phyloP scores from a whole-genome alignment of 148 eudicot genomes.

The Vaccinium darrowii region DNA sequence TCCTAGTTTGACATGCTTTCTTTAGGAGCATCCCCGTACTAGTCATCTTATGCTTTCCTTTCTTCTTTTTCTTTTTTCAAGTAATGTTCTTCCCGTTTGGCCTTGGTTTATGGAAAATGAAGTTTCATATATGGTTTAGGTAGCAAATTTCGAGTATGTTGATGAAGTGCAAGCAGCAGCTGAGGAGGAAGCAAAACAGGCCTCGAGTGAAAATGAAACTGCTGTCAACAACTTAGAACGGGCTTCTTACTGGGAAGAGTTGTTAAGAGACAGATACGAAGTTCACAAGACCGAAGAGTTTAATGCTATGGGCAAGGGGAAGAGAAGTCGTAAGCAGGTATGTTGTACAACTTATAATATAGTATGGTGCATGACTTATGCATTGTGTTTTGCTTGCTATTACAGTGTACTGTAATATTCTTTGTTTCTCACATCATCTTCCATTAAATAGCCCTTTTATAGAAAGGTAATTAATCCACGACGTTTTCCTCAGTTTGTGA shows the following conservation, averaged over 20 bases:
- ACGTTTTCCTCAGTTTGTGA: not conserved
- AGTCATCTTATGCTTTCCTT: not conserved
- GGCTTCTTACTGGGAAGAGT: constrained; percentile 81
- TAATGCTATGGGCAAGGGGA: constrained; percentile 89
- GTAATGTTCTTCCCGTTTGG: not conserved
- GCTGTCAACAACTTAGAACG: constrained; percentile 56
- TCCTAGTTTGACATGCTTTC: too few species aligned
- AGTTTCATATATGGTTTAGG: constrained; percentile 40
- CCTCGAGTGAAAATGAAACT: constrained; percentile 49
- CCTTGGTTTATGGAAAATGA: constrained; percentile 12
- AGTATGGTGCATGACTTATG: not conserved
- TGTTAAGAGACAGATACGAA: constrained; percentile 73
- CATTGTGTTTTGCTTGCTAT: constrained; percentile 2
- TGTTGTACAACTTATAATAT: not conserved
- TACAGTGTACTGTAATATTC: not conserved
- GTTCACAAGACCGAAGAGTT: constrained; percentile 84
- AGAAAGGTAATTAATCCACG: not conserved
- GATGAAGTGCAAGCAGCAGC: constrained; percentile 74
- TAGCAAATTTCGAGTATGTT: constrained; percentile 89
- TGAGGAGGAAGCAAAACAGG: constrained; percentile 62
- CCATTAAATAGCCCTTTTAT: not conserved
- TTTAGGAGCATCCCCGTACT: too few species aligned
- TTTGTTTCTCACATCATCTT: not conserved
- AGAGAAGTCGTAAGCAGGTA: constrained; percentile 98
- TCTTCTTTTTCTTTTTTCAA: not conserved